A percentile compares a stretch with the other conserved stretches of the same genome.
Conservation (phyloP, 73 alveolate genomes). For the Tetrahymena malaccensis region DNA sequence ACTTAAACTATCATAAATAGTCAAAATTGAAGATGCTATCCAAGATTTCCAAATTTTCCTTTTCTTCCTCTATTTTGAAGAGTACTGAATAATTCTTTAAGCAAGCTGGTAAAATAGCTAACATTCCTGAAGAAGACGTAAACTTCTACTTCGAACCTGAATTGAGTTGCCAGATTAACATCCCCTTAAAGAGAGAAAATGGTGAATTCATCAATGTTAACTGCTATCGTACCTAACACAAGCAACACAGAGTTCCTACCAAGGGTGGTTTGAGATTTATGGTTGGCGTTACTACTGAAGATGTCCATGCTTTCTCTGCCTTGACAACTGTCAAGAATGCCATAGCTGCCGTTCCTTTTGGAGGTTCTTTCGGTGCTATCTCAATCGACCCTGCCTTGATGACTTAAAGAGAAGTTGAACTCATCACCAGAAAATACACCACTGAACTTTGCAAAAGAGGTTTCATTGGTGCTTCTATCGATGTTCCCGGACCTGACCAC, state of each 20-base stretch:
- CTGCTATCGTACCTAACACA: slow-evolving; percentile 73
- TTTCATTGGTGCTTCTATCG: slow-evolving; percentile 62
- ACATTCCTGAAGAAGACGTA: slow-evolving; percentile 36
- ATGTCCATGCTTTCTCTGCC: slow-evolving; percentile 61
- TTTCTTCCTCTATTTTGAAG: slow-evolving; percentile 30
- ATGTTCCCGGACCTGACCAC: slow-evolving; percentile 83
- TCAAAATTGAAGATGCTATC: neutral
- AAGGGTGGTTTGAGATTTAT: slow-evolving; percentile 76
- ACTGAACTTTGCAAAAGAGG: slow-evolving; percentile 72
- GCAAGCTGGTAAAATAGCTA: slow-evolving; percentile 39
- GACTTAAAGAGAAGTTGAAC: slow-evolving; percentile 50
- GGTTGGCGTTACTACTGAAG: slow-evolving; percentile 46
- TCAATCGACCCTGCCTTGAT: slow-evolving; percentile 59
- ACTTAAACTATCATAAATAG: neutral
- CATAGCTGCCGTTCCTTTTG: slow-evolving; percentile 57
- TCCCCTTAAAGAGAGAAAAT: slow-evolving; percentile 59
- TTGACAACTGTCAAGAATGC: slow-evolving; percentile 68
- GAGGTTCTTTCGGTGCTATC: slow-evolving; percentile 80
- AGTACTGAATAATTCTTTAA: slow-evolving; percentile 50
- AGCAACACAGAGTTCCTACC: slow-evolving; percentile 60
- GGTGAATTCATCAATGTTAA: slow-evolving; percentile 55
- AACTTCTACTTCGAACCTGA: slow-evolving; percentile 43
- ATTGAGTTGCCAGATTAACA: slow-evolving; percentile 24
- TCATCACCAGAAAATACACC: slow-evolving; percentile 72
- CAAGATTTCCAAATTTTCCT: neutral